These are phyloP conservation scores for Colletotrichum tropicicola DNA, from an alignment of 2,329 filamentous ascomycete genomes.

Conservation along the genomic window DNA sequence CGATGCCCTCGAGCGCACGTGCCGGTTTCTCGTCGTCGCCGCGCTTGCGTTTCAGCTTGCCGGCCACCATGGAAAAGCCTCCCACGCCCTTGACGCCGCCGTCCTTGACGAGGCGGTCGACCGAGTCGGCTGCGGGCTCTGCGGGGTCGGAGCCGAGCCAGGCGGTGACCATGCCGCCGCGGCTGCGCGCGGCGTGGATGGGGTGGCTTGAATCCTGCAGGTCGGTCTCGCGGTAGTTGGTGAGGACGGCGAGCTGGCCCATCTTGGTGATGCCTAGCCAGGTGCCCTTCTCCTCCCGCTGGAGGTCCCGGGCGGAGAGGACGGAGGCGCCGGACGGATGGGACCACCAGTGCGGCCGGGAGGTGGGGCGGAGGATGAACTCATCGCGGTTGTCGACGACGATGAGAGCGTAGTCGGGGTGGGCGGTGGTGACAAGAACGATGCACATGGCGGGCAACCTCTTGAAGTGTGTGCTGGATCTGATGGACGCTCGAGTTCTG, in stretches of 20 bases:
- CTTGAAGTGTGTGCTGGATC: background rate
- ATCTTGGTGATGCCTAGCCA: conserved; percentile 71
- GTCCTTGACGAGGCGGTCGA: conserved; percentile 60
- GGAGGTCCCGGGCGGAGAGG: conserved; percentile 69
- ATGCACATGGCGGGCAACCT: conserved; percentile 72
- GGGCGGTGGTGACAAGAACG: conserved; percentile 77
- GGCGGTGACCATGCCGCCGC: conserved; percentile 71
- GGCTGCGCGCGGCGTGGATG: conserved; percentile 63
- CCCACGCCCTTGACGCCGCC: conserved; percentile 68
- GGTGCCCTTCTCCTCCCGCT: conserved; percentile 69
- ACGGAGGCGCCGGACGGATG: conserved; percentile 54
- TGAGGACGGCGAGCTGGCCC: conserved; percentile 70
- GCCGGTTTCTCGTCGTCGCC: conserved; percentile 14
- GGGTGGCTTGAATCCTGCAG: conserved; percentile 59
- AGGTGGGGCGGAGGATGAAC: conserved; percentile 72
- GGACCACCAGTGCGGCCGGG: conserved; percentile 71
- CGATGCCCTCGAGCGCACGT: conserved; percentile 56
- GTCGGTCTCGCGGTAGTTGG: conserved; percentile 70
- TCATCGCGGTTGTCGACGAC: conserved; percentile 83
- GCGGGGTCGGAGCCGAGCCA: conserved; percentile 63
- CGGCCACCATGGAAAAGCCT: conserved; percentile 73
- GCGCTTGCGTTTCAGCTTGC: conserved; percentile 57
- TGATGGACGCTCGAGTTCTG: no score
- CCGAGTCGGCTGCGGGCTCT: conserved; percentile 60
- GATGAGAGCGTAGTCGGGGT: conserved; percentile 79